Conservation (phyloP, 768 basidiomycete genomes). For the Hygrocybe punicea region DNA sequence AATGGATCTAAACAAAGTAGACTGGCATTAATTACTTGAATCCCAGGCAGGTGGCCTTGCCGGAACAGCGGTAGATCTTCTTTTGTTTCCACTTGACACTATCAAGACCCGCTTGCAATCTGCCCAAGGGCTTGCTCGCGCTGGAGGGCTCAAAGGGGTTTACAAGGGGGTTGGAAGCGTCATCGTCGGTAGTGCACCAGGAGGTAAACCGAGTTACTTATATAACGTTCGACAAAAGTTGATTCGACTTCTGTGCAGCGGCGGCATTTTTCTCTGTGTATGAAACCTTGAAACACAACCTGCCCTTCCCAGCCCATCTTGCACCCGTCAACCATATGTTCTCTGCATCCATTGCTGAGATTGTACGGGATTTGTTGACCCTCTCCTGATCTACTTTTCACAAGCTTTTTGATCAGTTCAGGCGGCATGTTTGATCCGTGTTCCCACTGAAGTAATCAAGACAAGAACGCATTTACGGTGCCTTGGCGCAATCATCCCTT, state of each 20-base stretch:
- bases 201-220: constrained; percentile 53
- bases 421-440: constrained; percentile 89
- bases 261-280: constrained; percentile 95
- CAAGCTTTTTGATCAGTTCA: constrained; percentile 27
- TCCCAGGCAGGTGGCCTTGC: constrained; percentile 82
- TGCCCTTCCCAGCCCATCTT: constrained; percentile 61
- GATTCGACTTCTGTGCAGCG: constrained; percentile 53
- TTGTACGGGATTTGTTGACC: constrained; percentile 39
- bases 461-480: constrained; percentile 80
- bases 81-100: constrained; percentile 97
- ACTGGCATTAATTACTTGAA: constrained; percentile 1
- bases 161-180: constrained; percentile 96
- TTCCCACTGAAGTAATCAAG: constrained; percentile 96
- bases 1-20: neutral
- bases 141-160: constrained; percentile 86
- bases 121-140: constrained; percentile 73
- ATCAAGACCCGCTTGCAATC: constrained; percentile 95
- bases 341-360: constrained; percentile 58
- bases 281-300: constrained; percentile 75
- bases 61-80: constrained; percentile 88
- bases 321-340: constrained; percentile 57
- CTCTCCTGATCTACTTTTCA: constrained; percentile 10
- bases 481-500: constrained; percentile 54
- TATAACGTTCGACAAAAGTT: neutral
- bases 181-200: constrained; percentile 90